Evolutionary conservation across 1,284 basidiomycete genomes (phyloP), one percentile per base, ranked within the genome.

Genomic region (Lentinus polychrous): DNA sequence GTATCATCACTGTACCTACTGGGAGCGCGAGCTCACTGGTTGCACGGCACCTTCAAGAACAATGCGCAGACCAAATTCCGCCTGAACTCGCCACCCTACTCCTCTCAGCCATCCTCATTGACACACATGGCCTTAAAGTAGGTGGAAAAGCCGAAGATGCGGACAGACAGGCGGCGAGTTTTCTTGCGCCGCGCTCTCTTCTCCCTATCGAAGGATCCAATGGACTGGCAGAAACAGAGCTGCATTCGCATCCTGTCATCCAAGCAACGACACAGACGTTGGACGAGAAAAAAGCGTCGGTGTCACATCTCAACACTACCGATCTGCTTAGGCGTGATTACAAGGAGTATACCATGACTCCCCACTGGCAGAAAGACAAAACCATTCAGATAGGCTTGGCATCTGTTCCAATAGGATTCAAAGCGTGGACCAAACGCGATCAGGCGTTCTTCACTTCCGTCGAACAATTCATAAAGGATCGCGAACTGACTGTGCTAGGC

Each of bases 321-420:
- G 91, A 97, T 58, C 78, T 97, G 23, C 75, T 98, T 3, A 73
- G 87, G 15, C 73, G 95, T 15, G 95, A 98, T 66, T 99, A 94
- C 75, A 98, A 99, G 66, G 83, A 94, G 59, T 94, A 92, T 62
- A 58, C 62, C 2, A 69, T 78, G 56, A 63, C 66, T 2, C 75
- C 78, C 0, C 58, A 64, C 15, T 72, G 68, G 68, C 61, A 62
- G 7, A 51, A 63, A 10, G 62, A 64, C 44, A 61, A 57, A 37
- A 66, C 68, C 22, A 57, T 71, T 12, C 69, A 70, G 42, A 72
- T 78, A 3, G 93, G 94, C 1, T 69, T 96, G 11, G 79, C 88
- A 2, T 87, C 90, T 1, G 86, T 95, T 2, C 92, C 91, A 1
- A 58, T 87, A 2, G 70, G 75, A 10, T 71, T 94, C 7, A 70